phyloP scores from a whole-genome alignment of 305 asterid genomes.

The Petunia hybrid region DNA sequence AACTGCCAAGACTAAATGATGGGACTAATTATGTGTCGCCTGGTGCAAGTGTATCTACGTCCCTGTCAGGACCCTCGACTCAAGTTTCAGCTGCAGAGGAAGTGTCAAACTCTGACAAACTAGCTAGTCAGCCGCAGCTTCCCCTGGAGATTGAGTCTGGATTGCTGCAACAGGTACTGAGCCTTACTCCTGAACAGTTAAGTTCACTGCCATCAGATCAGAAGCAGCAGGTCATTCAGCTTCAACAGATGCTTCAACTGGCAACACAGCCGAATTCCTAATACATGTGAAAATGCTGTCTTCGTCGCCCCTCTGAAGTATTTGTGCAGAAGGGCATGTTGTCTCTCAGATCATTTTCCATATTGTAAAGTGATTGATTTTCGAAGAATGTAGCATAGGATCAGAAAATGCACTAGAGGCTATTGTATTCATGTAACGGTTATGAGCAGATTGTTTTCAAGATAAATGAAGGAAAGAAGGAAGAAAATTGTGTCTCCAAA shows the following conservation, averaged over 20 bases:
- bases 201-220: conserved; percentile 83
- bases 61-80: conserved; percentile 53
- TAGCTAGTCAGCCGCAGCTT: conserved; percentile 64
- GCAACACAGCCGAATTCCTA: conserved; percentile 44
- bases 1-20: conserved; percentile 60
- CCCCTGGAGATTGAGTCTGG: conserved; percentile 69
- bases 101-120: conserved; percentile 55
- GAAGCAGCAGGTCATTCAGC: conserved; percentile 81
- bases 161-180: conserved; percentile 75
- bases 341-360: conserved; percentile 25
- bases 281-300: background rate
- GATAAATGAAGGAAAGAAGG: background rate
- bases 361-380: conserved; percentile 24
- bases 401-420: conserved; percentile 15
- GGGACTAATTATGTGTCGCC: conserved; percentile 55
- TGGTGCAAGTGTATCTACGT: conserved; percentile 41
- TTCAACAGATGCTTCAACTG: conserved; percentile 85
- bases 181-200: conserved; percentile 77
- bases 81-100: conserved; percentile 50
- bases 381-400: conserved; percentile 30
- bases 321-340: conserved; percentile 23
- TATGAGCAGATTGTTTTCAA: background rate
- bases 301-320: conserved; percentile 5
- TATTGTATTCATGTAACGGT: conserved; percentile 16
- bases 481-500: conserved; percentile 23